Conservation (phyloP, 768 basidiomycete species). For the Phlebiopsis gigantea region DNA sequence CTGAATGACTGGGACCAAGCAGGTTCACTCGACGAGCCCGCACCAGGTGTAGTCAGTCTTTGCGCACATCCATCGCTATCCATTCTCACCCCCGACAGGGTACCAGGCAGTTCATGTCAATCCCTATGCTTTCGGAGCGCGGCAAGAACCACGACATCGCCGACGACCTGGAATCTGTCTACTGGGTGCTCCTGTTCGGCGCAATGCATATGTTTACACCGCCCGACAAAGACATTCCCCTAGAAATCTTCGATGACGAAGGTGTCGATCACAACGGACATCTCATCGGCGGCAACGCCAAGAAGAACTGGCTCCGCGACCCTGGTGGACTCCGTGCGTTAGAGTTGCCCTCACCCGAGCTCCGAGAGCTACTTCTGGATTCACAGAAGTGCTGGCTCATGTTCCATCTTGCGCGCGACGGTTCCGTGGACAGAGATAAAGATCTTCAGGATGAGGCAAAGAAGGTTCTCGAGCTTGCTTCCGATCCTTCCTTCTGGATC, state of each 20-base stretch:
- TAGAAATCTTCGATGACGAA: background rate
- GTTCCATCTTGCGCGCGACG: too few species aligned
- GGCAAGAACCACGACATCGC: background rate
- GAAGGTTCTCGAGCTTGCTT: background rate
- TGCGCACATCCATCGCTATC: background rate
- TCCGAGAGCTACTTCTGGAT: background rate
- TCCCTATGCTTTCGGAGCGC: background rate
- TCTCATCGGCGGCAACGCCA: background rate
- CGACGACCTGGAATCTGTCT: background rate
- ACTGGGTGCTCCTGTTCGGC: background rate
- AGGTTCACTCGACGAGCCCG: background rate
- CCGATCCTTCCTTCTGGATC: background rate
- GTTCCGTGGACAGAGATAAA: too few species aligned
- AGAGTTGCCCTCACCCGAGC: too few species aligned
- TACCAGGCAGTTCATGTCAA: background rate
- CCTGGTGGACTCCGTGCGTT: too few species aligned
- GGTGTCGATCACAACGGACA: background rate
- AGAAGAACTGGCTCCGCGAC: background rate
- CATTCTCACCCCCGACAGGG: background rate
- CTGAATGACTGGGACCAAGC: slow-evolving; percentile 9
- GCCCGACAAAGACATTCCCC: background rate
- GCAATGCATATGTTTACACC: background rate
- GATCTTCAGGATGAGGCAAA: too few species aligned
- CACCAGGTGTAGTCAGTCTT: background rate
- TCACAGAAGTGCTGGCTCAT: background rate